Percentiles rank a stretch among this genome's conserved stretches.
phyloP scores from a whole-genome alignment of 2,329 filamentous ascomycete genomes.

The Cladophialophora chaetospira region DNA sequence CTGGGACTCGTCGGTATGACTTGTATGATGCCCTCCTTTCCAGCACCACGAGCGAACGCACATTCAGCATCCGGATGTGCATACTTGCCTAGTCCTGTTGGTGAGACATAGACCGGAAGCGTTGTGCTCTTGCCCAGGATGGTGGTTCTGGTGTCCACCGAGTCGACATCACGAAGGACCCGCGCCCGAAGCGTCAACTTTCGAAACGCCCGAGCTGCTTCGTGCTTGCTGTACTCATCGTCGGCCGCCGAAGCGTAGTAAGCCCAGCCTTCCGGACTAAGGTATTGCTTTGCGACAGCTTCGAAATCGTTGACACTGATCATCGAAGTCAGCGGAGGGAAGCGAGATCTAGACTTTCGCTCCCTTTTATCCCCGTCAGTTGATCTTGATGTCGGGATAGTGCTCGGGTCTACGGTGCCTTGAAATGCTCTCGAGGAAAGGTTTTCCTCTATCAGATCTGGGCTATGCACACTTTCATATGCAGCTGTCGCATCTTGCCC shows the following conservation, averaged over 20 bases:
- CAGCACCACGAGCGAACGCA: constrained; percentile 40
- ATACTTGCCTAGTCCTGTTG: constrained; percentile 44
- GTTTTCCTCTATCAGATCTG: constrained; percentile 34
- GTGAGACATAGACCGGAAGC: constrained; percentile 46
- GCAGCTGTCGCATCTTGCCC: constrained; percentile 60
- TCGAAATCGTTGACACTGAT: constrained; percentile 45
- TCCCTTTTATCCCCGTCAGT: background rate
- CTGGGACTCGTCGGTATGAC: constrained; percentile 18
- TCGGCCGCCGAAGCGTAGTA: constrained; percentile 23
- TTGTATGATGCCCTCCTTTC: constrained; percentile 36
- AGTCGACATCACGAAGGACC: constrained; percentile 44
- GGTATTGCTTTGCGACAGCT: constrained; percentile 37
- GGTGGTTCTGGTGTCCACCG: constrained; percentile 40
- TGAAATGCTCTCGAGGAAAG: constrained; percentile 34
- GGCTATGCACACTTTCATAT: constrained; percentile 27
- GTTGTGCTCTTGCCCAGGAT: constrained; percentile 39
- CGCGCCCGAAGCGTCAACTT: constrained; percentile 53
- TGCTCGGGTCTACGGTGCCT: constrained; percentile 15
- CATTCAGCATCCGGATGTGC: constrained; percentile 41
- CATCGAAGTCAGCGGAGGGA: constrained; percentile 37
- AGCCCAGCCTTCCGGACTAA: constrained; percentile 18
- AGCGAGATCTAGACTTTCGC: background rate
- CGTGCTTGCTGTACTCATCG: constrained; percentile 25
- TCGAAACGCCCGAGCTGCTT: constrained; percentile 41
- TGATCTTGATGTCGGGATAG: constrained; percentile 3